Conservation (phyloP, 345 rosid species). For the Punica granatum region DNA sequence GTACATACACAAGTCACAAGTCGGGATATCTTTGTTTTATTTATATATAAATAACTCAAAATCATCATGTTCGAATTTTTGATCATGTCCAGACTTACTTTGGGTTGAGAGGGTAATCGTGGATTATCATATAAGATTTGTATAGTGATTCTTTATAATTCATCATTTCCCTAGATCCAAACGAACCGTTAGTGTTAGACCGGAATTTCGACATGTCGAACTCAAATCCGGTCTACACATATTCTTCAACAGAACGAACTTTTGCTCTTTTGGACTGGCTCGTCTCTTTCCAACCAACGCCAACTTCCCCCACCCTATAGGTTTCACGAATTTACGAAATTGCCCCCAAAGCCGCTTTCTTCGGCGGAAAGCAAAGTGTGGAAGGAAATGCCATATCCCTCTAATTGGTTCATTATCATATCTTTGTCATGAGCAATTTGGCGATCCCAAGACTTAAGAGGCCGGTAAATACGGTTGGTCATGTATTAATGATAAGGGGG, state of each 20-base stretch:
- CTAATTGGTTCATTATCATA: background rate
- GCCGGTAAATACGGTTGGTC: slow-evolving; percentile 15
- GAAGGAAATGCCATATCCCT: background rate
- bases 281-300: slow-evolving; percentile 10
- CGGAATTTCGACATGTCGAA: no score
- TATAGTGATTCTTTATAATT: no score
- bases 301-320: background rate
- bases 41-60: no score
- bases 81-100: no score
- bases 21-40: background rate
- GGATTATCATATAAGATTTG: no score
- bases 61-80: no score
- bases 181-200: no score
- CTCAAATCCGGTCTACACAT: background rate
- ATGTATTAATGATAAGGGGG: slow-evolving; percentile 10
- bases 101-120: background rate
- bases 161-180: no score
- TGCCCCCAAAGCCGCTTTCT: slow-evolving; percentile 10
- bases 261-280: background rate
- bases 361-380: slow-evolving; percentile 13
- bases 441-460: slow-evolving; percentile 26
- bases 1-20: background rate
- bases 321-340: background rate
- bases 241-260: background rate
- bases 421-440: slow-evolving; percentile 13